Conservation (phyloP, 768 basidiomycete genomes). For the Calocybe indica region DNA sequence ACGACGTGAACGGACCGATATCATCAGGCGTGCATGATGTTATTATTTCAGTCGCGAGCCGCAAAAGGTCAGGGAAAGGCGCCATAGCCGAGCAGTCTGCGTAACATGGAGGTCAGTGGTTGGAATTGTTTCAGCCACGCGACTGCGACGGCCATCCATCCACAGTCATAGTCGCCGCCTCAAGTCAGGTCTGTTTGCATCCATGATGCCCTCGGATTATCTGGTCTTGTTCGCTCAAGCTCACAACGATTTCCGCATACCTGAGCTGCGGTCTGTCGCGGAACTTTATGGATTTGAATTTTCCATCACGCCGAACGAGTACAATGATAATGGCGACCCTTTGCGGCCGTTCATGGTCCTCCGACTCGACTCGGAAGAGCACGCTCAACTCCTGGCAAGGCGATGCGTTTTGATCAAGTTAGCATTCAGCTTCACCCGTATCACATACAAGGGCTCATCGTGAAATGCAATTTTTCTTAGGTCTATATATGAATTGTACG, state of each 20-base stretch:
- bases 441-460: not conserved
- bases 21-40: no score
- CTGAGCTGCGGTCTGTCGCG: slow-evolving; percentile 74
- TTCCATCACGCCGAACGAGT: slow-evolving; percentile 30
- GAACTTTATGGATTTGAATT: slow-evolving; percentile 67
- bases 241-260: slow-evolving; percentile 78
- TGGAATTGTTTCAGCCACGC: no score
- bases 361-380: slow-evolving; percentile 59
- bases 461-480: slow-evolving; percentile 29
- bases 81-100: no score
- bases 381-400: slow-evolving; percentile 66
- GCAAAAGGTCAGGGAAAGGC: no score
- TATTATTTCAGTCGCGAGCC: no score
- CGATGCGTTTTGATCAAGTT: slow-evolving; percentile 85
- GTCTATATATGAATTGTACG: slow-evolving; percentile 75
- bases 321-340: slow-evolving; percentile 41
- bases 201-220: slow-evolving; percentile 14
- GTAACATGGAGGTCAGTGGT: no score
- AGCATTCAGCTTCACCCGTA: slow-evolving; percentile 15
- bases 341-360: slow-evolving; percentile 73
- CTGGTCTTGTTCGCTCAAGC: slow-evolving; percentile 77
- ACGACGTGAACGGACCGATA: no score
- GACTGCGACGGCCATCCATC: no score
- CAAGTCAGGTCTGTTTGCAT: no score
- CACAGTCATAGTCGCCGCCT: no score